These are phyloP conservation scores for Epithele typhae DNA, from an alignment of 768 basidiomycete species.

Conservation along the genomic window DNA sequence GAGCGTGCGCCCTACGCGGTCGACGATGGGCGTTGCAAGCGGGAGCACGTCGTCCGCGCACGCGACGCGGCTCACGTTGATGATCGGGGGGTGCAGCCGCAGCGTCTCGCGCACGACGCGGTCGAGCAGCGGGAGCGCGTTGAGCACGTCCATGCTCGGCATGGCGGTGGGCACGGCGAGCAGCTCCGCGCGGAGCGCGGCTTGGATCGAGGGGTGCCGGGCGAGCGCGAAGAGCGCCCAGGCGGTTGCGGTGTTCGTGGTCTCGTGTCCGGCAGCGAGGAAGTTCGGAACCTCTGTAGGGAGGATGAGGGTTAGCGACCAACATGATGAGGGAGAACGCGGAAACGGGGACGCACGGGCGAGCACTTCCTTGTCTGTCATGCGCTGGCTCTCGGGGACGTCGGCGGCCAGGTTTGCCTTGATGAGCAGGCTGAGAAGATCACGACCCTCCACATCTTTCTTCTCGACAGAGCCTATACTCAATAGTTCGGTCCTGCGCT, in stretches of 20 bases:
- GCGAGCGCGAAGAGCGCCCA: constrained; percentile 38
- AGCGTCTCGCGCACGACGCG: constrained; percentile 56
- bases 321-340: neutral
- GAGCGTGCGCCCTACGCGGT: constrained; percentile 12
- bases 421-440: constrained; percentile 57
- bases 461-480: constrained; percentile 30
- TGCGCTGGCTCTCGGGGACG: constrained; percentile 45
- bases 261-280: constrained; percentile 38
- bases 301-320: neutral
- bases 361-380: constrained; percentile 62
- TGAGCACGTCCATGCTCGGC: constrained; percentile 68
- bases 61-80: constrained; percentile 42
- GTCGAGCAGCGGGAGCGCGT: constrained; percentile 67
- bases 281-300: constrained; percentile 23
- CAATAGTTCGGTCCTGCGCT: constrained; percentile 17
- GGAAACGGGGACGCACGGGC: constrained; percentile 36
- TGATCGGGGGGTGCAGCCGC: constrained; percentile 51
- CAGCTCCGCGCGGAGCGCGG: constrained; percentile 37
- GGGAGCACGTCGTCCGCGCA: constrained; percentile 48
- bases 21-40: constrained; percentile 29
- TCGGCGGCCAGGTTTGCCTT: constrained; percentile 64
- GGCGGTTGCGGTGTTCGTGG: constrained; percentile 32
- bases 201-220: constrained; percentile 32
- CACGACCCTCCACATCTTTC: constrained; percentile 34
- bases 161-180: constrained; percentile 34